These are phyloP conservation scores for Podospora anserina DNA, from an alignment of 495 filamentous ascomycete species.

Conservation along the genomic window DNA sequence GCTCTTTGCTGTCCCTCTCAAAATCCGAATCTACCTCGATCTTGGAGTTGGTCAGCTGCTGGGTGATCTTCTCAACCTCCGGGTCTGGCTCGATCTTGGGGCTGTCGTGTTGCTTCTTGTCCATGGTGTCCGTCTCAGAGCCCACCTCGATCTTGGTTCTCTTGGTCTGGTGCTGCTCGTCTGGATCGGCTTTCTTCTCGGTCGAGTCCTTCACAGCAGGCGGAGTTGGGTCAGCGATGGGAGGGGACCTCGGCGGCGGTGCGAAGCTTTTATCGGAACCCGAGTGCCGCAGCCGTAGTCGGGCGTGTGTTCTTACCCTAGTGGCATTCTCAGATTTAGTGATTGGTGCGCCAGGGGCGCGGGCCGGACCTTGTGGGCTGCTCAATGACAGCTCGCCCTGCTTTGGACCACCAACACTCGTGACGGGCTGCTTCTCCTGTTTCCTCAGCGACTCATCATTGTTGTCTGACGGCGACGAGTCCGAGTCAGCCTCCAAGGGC, in stretches of 20 bases:
- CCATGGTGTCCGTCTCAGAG: not conserved
- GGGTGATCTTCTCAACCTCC: not conserved
- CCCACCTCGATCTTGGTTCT: not conserved
- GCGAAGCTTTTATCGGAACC: conserved; percentile 12
- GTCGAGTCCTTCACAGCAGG: not conserved
- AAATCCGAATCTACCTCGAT: not conserved
- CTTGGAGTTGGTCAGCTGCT: conserved; percentile 3
- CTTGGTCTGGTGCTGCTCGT: not conserved
- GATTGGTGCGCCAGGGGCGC: conserved; percentile 10
- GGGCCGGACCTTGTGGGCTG: conserved; percentile 22
- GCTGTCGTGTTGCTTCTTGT: not conserved
- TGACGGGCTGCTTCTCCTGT: conserved; percentile 16
- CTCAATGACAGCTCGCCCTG: conserved; percentile 15
- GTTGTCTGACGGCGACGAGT: conserved; percentile 2
- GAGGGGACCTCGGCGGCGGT: conserved; percentile 2
- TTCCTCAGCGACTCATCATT: conserved; percentile 11
- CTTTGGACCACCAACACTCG: not conserved
- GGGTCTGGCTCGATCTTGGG: not conserved
- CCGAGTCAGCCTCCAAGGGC: conserved; percentile 19
- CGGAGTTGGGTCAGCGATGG: not conserved
- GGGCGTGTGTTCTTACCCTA: conserved; percentile 10
- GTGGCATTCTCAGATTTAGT: conserved; percentile 20
- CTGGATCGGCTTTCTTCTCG: conserved; percentile 15
- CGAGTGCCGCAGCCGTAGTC: conserved; percentile 1
- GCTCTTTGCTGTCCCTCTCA: conserved; percentile 19